These are phyloP conservation scores for Xylaria multiplex DNA, from an alignment of 2,329 filamentous ascomycete genomes.

Conservation along the genomic window DNA sequence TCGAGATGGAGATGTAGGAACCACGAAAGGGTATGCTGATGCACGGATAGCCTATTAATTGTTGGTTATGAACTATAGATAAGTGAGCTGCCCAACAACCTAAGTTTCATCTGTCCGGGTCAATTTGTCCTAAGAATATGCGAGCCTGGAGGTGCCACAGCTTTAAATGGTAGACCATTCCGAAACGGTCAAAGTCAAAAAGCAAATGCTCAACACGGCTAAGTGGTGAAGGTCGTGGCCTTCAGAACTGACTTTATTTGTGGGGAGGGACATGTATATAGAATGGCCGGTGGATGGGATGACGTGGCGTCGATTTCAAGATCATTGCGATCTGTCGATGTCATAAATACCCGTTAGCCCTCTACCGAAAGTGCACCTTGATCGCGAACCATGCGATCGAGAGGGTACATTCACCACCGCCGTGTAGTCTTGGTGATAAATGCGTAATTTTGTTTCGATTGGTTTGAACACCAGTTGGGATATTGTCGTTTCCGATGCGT, in stretches of 20 bases:
- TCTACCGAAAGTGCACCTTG: constrained; percentile 18
- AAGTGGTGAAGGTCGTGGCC: background rate
- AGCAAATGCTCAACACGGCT: background rate
- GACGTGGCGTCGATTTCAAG: constrained; percentile 21
- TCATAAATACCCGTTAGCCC: constrained; percentile 29
- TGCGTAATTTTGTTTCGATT: constrained; percentile 8
- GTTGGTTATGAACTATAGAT: background rate
- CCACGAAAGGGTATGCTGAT: background rate
- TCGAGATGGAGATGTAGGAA: constrained; percentile 8
- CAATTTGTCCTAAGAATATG: background rate
- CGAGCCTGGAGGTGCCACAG: background rate
- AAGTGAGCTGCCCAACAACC: background rate
- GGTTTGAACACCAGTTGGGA: background rate
- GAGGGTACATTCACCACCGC: constrained; percentile 17
- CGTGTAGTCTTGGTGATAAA: constrained; percentile 9
- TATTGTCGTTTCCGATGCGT: constrained; percentile 5
- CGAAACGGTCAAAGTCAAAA: constrained; percentile 1
- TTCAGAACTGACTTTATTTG: constrained; percentile 11
- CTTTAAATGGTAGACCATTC: constrained; percentile 7
- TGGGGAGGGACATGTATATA: constrained; percentile 22
- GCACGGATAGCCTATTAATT: background rate
- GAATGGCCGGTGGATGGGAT: background rate
- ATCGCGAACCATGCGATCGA: background rate
- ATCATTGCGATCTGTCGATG: constrained; percentile 29
- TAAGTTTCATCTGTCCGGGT: background rate